Evolutionary conservation across 345 rosid species (phyloP).

Genomic region (Gossypioides kirkii): DNA sequence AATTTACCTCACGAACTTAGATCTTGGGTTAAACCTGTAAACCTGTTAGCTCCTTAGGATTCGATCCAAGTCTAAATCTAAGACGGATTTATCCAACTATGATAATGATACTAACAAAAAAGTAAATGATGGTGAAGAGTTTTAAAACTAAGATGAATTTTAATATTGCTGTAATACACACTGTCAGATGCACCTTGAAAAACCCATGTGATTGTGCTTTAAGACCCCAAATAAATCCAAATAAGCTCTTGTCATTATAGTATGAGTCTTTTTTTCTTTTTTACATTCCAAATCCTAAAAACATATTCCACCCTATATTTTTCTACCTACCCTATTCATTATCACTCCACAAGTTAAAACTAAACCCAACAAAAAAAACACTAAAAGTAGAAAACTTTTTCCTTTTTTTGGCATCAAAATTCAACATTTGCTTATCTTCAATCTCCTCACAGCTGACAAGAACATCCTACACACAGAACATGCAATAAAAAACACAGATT

Average conservation of each 20-base stretch:
- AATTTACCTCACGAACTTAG: too few species aligned
- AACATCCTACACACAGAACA: constrained; percentile 53
- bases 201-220: neutral
- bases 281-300: constrained; percentile 3
- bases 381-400: neutral
- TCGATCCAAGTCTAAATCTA: too few species aligned
- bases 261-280: neutral
- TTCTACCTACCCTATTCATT: neutral
- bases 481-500: neutral
- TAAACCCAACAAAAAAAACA: neutral
- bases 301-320: neutral
- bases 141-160: too few species aligned
- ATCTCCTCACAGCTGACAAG: constrained; percentile 71
- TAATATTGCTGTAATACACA: too few species aligned
- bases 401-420: neutral
- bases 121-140: too few species aligned
- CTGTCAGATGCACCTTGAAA: neutral
- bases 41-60: too few species aligned
- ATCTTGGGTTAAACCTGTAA: too few species aligned
- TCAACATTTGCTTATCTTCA: constrained; percentile 64
- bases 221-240: too few species aligned
- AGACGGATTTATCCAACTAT: too few species aligned
- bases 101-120: too few species aligned
- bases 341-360: neutral
- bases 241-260: neutral